Conservation (phyloP, 495 filamentous ascomycete species). For the Evansstolkia leycettana region DNA sequence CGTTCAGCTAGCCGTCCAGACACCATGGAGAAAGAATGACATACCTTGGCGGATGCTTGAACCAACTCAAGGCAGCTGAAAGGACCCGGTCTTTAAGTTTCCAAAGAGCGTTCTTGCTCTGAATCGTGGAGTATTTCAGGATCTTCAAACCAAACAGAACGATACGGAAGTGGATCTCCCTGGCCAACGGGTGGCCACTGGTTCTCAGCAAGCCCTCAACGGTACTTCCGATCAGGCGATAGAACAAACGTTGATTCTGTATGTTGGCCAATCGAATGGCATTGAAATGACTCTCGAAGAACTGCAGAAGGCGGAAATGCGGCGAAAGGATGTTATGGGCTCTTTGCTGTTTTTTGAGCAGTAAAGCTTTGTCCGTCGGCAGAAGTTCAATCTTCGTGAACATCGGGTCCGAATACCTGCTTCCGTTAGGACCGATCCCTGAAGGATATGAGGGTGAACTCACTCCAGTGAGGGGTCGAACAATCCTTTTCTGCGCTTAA, state of each 20-base stretch:
- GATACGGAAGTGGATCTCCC: constrained; percentile 83
- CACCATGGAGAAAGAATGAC: constrained; percentile 1
- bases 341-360: constrained; percentile 60
- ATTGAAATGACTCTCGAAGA: constrained; percentile 88
- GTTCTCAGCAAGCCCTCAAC: constrained; percentile 57
- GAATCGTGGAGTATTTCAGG: constrained; percentile 52
- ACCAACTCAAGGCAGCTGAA: constrained; percentile 80
- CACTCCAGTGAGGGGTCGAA: constrained; percentile 64
- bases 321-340: constrained; percentile 73
- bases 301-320: constrained; percentile 74
- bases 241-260: constrained; percentile 68
- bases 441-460: constrained; percentile 9
- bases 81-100: constrained; percentile 79
- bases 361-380: constrained; percentile 69
- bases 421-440: constrained; percentile 3
- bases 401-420: constrained; percentile 74
- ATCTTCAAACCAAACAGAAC: constrained; percentile 71
- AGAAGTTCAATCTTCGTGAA: constrained; percentile 85
- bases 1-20: no score
- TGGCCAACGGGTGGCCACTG: constrained; percentile 68
- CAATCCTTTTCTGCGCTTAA: constrained; percentile 62
- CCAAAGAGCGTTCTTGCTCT: constrained; percentile 49
- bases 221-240: constrained; percentile 64
- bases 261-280: constrained; percentile 70
- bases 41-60: constrained; percentile 59